phyloP scores from a whole-genome alignment of 1,139 yeast species.

The Saccharomyces hybrid region DNA sequence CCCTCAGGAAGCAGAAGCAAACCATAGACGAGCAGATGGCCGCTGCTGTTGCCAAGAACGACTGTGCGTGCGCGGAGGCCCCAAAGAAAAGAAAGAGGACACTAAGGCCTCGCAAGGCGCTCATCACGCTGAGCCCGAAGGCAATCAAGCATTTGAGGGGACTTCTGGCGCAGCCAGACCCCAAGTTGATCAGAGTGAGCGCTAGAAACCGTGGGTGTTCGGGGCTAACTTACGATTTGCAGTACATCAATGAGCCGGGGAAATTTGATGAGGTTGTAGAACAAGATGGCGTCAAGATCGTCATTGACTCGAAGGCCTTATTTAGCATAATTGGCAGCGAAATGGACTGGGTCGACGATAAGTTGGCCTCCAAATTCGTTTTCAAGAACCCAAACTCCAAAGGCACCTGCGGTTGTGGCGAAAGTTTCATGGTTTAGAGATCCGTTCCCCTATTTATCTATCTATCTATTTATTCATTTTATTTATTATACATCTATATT shows the following conservation, averaged over 20 bases:
- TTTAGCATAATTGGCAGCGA: slow-evolving; percentile 93
- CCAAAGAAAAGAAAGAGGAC: slow-evolving; percentile 48
- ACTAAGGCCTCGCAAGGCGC: slow-evolving; percentile 79
- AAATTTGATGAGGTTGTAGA: slow-evolving; percentile 88
- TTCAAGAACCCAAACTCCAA: slow-evolving; percentile 92
- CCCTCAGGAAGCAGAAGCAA: slow-evolving; percentile 4
- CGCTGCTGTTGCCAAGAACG: slow-evolving; percentile 31
- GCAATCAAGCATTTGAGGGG: slow-evolving; percentile 67
- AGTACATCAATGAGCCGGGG: slow-evolving; percentile 82
- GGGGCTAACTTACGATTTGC: slow-evolving; percentile 84
- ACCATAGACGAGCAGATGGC: slow-evolving; percentile 19
- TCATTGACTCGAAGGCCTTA: slow-evolving; percentile 90
- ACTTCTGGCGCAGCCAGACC: slow-evolving; percentile 71
- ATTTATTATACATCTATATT: neutral
- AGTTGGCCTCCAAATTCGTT: slow-evolving; percentile 77
- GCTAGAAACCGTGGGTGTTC: slow-evolving; percentile 97
- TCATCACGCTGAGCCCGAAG: slow-evolving; percentile 65
- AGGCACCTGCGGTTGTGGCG: slow-evolving; percentile 98
- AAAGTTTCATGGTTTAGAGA: slow-evolving; percentile 49
- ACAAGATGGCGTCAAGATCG: slow-evolving; percentile 88
- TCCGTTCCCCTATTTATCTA: slow-evolving; percentile 4
- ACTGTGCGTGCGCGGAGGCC: neutral
- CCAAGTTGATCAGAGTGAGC: slow-evolving; percentile 83
- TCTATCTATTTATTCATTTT: slow-evolving; percentile 5
- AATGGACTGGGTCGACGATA: slow-evolving; percentile 98